Base-by-base conservation (phyloP, 768 basidiomycete species). In the Heimioporus sp. region DNA sequence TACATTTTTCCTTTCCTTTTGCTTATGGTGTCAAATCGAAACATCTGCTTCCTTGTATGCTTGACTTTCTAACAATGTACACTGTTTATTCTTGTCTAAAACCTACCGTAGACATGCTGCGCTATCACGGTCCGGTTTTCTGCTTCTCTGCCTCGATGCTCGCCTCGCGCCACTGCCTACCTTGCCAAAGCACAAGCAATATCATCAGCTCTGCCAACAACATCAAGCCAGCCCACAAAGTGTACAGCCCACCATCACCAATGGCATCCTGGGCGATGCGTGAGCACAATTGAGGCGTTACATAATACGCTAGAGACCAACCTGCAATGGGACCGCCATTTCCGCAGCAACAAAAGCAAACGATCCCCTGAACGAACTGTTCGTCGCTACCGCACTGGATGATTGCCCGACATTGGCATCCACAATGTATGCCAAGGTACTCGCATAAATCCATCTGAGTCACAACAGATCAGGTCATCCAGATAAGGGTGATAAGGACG, bases 391-490 rank as follows among this genome's bases (percentile, higher is more conserved):
- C 0, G 89, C 91, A 2, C 82, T 83, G 0, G 90, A 86, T 0
- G 90, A 90, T 15, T 84, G 80, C 7, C 93, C 93, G 3, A 76
- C 75, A 59, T 95, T 97, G 10, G 91, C 83, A 63, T 97, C 92
- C 3, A 94, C 91, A 34, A 95, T 80, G 64, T 93, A 95, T 0
- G 92, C 86, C 31, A 97, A 72, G 0, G 87, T 85, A 39, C 82
- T 84, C 1, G 85, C 71, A 65, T 89, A 88, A 45, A 85, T 81
- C 68, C 76, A 76, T 63, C 80, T 82, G 15, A 35, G 35, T 15
- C 10, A 31, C 9, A 0, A n/a, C 40, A 37, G 10, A 13, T 51
- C 17, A 59, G 30, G n/a, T 3, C 4, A 28, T 16, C 17, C 7
- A 28, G 9, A 31, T 39, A 37, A n/a, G 20, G 19, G 34, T 11